phyloP scores from a whole-genome alignment of 805 yeast species.

The Metschnikowia santaceciliae region DNA sequence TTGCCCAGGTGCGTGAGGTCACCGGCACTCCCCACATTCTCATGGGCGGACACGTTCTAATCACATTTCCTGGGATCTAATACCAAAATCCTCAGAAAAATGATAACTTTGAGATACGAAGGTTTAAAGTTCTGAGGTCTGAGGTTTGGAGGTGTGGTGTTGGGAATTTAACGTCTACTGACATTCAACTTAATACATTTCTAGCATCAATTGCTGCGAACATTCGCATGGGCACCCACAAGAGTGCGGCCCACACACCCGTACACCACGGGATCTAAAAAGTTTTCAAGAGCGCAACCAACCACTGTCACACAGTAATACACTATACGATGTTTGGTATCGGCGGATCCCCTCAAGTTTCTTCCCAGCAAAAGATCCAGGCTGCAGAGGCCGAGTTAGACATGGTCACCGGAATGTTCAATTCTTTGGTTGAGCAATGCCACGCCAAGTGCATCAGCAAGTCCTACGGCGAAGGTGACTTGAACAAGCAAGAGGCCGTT shows the following conservation, averaged over 20 bases:
- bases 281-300: constrained; percentile 11
- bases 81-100: no score
- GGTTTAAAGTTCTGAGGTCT: no score
- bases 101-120: no score
- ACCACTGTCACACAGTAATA: not conserved
- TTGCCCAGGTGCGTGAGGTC: constrained; percentile 17
- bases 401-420: constrained; percentile 97
- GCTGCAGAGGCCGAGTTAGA: constrained; percentile 98
- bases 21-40: constrained; percentile 22
- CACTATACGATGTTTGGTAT: constrained; percentile 59
- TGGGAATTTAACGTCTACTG: not conserved
- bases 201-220: constrained; percentile 1
- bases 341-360: constrained; percentile 66
- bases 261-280: constrained; percentile 11
- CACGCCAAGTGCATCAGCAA: constrained; percentile 77
- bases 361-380: constrained; percentile 70
- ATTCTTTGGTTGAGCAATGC: constrained; percentile 82
- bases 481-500: constrained; percentile 74
- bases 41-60: constrained; percentile 34
- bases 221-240: not conserved
- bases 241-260: constrained; percentile 6
- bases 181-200: not conserved
- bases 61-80: constrained; percentile 35
- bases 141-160: no score
- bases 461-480: constrained; percentile 65